Evolutionary conservation across 2,329 filamentous ascomycete genomes (phyloP).

Genomic region (Sclerotinia minor): DNA sequence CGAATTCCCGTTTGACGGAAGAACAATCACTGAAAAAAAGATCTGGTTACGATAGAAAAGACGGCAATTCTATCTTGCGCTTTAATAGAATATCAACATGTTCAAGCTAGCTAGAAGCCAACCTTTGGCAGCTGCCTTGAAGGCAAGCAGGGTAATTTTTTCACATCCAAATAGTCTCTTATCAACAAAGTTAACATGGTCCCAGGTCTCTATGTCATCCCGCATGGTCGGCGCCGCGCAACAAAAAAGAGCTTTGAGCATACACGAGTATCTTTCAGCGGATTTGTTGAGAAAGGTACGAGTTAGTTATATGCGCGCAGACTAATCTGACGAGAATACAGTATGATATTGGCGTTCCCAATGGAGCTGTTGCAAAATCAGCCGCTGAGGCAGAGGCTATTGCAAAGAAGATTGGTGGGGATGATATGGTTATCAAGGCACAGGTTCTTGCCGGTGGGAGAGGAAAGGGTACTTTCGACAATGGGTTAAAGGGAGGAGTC

Average conservation of each 20-base stretch:
- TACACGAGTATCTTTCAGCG: slow-evolving; percentile 97
- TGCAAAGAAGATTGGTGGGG: slow-evolving; percentile 85
- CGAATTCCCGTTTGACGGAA: slow-evolving; percentile 24
- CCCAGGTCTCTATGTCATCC: slow-evolving; percentile 50
- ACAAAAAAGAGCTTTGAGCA: slow-evolving; percentile 89
- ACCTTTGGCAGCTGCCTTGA: slow-evolving; percentile 76
- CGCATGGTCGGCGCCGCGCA: slow-evolving; percentile 64
- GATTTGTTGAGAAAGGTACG: slow-evolving; percentile 76
- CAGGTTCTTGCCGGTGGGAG: slow-evolving; percentile 97
- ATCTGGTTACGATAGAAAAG: slow-evolving; percentile 27
- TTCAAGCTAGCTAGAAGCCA: slow-evolving; percentile 84
- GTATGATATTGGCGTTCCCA: slow-evolving; percentile 94
- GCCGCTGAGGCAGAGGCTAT: slow-evolving; percentile 87
- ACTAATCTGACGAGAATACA: slow-evolving; percentile 46
- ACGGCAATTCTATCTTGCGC: slow-evolving; percentile 33
- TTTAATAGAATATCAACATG: slow-evolving; percentile 57
- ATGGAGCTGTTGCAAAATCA: slow-evolving; percentile 80
- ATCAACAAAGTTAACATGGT: slow-evolving; percentile 38
- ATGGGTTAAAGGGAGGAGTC: slow-evolving; percentile 97
- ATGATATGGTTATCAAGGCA: slow-evolving; percentile 99
- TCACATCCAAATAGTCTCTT: slow-evolving; percentile 28
- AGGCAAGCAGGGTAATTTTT: slow-evolving; percentile 69
- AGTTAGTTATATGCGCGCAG: slow-evolving; percentile 28
- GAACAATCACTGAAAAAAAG: slow-evolving; percentile 26
- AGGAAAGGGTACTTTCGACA: slow-evolving; percentile 97